phyloP scores from a whole-genome alignment of 345 rosid genomes.

The Viola odorata region DNA sequence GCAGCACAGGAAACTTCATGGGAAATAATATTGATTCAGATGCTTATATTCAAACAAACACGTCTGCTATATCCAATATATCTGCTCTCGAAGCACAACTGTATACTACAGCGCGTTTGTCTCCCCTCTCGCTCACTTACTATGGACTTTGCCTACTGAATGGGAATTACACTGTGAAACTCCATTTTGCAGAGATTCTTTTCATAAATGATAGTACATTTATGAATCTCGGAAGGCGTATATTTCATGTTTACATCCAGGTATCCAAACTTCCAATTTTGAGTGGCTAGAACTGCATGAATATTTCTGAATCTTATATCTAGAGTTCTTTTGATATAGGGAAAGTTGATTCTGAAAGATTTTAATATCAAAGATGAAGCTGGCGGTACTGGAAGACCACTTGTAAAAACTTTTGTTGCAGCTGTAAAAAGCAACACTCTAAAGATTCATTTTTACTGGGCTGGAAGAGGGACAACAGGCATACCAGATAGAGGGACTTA shows the following conservation, averaged over 20 bases:
- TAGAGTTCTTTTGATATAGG: slow-evolving; percentile 9
- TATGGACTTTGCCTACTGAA: slow-evolving; percentile 70
- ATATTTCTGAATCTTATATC: neutral
- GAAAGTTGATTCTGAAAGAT: slow-evolving; percentile 20
- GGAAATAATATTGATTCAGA: slow-evolving; percentile 61
- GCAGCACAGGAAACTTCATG: slow-evolving; percentile 92
- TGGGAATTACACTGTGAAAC: slow-evolving; percentile 71
- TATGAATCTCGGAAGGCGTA: slow-evolving; percentile 55
- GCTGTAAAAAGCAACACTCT: slow-evolving; percentile 13
- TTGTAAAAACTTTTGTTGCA: slow-evolving; percentile 18
- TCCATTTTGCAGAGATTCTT: slow-evolving; percentile 82
- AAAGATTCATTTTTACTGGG: slow-evolving; percentile 28
- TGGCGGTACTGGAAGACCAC: slow-evolving; percentile 19
- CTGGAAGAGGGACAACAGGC: slow-evolving; percentile 29
- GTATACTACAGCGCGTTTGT: slow-evolving; percentile 60
- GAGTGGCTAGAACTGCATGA: neutral
- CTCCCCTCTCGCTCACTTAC: slow-evolving; percentile 77
- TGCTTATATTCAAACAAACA: slow-evolving; percentile 41
- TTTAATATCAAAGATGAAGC: slow-evolving; percentile 22
- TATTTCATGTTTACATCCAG: slow-evolving; percentile 81
- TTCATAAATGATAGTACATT: slow-evolving; percentile 49
- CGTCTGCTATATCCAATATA: slow-evolving; percentile 43
- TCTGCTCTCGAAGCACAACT: slow-evolving; percentile 33
- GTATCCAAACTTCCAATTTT: slow-evolving; percentile 18
- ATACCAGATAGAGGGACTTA: slow-evolving; percentile 23